Evolutionary conservation across 2,329 filamentous ascomycete genomes (phyloP).

Genomic region (Meredithiella fracta): DNA sequence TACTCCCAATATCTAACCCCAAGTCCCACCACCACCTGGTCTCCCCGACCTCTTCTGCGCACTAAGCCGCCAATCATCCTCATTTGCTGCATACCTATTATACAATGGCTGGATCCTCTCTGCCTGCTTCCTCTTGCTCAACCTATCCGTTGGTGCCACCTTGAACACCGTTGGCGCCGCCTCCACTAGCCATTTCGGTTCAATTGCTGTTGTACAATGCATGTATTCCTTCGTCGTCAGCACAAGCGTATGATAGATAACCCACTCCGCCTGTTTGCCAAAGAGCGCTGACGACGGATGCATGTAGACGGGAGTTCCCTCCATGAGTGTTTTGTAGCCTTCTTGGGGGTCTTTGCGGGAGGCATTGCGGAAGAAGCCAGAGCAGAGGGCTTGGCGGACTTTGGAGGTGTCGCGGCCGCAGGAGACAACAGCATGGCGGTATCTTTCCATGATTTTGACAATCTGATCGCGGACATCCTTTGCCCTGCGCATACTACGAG

Average conservation of each 20-base stretch:
- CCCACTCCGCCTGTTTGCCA: conserved; percentile 90
- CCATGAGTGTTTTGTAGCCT: conserved; percentile 93
- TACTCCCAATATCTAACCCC: conserved; percentile 43
- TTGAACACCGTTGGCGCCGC: conserved; percentile 99
- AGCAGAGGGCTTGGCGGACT: conserved; percentile 76
- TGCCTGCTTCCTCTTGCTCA: conserved; percentile 83
- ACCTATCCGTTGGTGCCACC: conserved; percentile 69
- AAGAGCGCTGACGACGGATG: conserved; percentile 86
- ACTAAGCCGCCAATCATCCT: conserved; percentile 89
- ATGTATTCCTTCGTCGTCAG: conserved; percentile 97
- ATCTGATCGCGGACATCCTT: conserved; percentile 88
- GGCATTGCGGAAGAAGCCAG: conserved; percentile 88
- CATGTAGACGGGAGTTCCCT: conserved; percentile 86
- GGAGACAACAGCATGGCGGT: conserved; percentile 64
- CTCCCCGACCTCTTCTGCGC: conserved; percentile 74
- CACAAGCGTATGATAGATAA: conserved; percentile 81
- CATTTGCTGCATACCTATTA: conserved; percentile 66
- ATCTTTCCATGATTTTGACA: conserved; percentile 82
- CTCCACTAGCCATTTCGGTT: conserved; percentile 87
- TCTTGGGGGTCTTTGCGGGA: conserved; percentile 92
- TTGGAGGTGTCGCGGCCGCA: conserved; percentile 78
- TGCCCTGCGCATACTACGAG: conserved; percentile 69
- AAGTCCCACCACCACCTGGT: conserved; percentile 73
- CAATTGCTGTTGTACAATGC: conserved; percentile 83
- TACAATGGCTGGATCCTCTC: conserved; percentile 92